Evolutionary conservation across 306 rosid species (phyloP).

Genomic region (Cicer arietinum): DNA sequence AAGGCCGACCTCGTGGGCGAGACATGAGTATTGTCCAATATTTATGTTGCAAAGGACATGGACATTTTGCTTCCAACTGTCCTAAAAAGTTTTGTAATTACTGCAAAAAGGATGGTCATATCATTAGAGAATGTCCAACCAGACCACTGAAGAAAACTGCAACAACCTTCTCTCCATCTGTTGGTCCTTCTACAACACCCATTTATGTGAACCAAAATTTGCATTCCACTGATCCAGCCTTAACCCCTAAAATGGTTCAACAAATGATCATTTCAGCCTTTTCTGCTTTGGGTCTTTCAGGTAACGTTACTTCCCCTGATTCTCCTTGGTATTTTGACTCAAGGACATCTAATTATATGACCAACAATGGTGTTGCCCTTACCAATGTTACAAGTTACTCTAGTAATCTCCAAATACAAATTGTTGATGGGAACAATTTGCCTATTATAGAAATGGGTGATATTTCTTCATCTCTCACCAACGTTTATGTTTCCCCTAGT

Average conservation of each 20-base stretch:
- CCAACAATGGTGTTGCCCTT: too few relatives aligned
- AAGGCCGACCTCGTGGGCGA: not conserved
- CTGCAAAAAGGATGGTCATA: slow-evolving; percentile 5
- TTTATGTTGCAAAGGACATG: not conserved
- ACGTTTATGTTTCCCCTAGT: too few relatives aligned
- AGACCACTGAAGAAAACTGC: not conserved
- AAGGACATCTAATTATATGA: too few relatives aligned
- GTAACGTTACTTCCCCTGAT: not conserved
- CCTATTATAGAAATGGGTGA: too few relatives aligned
- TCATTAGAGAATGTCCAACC: not conserved
- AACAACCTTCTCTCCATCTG: not conserved
- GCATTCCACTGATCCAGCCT: not conserved
- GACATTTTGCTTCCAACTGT: not conserved
- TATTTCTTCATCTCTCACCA: too few relatives aligned
- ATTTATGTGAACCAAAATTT: not conserved
- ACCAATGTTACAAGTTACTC: too few relatives aligned
- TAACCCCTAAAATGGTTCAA: not conserved
- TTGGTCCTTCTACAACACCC: not conserved
- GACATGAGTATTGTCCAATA: not conserved
- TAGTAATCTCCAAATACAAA: too few relatives aligned
- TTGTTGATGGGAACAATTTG: too few relatives aligned
- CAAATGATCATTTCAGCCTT: not conserved
- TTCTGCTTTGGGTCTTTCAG: not conserved
- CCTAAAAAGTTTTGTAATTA: not conserved
- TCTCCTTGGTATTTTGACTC: too few relatives aligned